A percentile compares a stretch with the other conserved stretches of the same genome.
Evolutionary conservation across 2,329 filamentous ascomycete species (phyloP).

Genomic region (Ophiostoma populinum): DNA sequence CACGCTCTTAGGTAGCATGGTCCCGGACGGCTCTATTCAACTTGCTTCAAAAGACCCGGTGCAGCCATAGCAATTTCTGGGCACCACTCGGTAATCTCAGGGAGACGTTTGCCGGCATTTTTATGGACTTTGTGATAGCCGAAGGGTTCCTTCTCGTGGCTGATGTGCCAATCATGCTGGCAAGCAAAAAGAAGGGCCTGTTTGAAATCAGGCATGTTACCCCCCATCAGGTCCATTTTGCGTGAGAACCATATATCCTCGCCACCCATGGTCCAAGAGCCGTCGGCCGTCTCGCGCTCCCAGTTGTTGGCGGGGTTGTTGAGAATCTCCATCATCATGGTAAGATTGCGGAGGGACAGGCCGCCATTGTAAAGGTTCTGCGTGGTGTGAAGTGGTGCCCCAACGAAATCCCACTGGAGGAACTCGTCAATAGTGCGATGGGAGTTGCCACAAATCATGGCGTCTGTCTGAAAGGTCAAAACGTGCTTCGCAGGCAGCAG

Average conservation of each 20-base stretch:
- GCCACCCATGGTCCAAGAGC: constrained; percentile 11
- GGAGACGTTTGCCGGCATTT: constrained; percentile 6
- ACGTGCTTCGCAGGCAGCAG: constrained; percentile 18
- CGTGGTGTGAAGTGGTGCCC: constrained; percentile 15
- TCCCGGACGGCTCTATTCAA: too few species aligned
- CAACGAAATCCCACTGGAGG: constrained; percentile 20
- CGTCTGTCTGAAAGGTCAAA: constrained; percentile 23
- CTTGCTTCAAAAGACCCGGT: constrained; percentile 8
- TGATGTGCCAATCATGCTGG: constrained; percentile 13
- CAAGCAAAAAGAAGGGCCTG: constrained; percentile 11
- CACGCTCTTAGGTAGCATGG: too few species aligned
- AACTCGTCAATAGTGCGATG: constrained; percentile 18
- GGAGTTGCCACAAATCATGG: constrained; percentile 19
- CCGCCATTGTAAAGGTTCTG: constrained; percentile 20
- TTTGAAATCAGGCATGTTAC: constrained; percentile 9
- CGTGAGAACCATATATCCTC: constrained; percentile 15
- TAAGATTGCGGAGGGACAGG: constrained; percentile 20
- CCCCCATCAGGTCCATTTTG: constrained; percentile 11
- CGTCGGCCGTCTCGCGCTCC: constrained; percentile 19
- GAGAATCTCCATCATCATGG: constrained; percentile 24
- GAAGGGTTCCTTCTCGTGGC: constrained; percentile 11
- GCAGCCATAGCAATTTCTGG: constrained; percentile 13
- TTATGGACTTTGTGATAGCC: constrained; percentile 15
- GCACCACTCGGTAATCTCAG: constrained; percentile 12
- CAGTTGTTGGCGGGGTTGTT: constrained; percentile 19